A percentile compares a stretch with the other conserved stretches of the same genome.
Conservation (phyloP, 768 basidiomycete genomes). For the Dictyophora rubrovolvata region DNA sequence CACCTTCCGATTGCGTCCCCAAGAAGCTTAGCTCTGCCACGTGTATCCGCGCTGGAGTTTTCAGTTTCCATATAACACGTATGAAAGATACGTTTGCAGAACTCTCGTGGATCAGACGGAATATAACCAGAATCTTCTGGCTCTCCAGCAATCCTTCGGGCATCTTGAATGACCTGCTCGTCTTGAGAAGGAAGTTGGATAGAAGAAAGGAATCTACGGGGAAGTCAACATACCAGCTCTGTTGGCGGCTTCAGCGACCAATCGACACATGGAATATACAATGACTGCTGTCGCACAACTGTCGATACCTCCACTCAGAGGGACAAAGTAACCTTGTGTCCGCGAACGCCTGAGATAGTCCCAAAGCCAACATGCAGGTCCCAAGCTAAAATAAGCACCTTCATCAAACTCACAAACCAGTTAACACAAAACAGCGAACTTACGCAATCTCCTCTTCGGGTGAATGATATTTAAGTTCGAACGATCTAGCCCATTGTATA, state of each 20-base stretch:
- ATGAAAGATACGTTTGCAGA: constrained; percentile 81
- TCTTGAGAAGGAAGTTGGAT: constrained; percentile 31
- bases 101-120: constrained; percentile 81
- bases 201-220: not conserved
- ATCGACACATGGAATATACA: constrained; percentile 91
- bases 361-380: constrained; percentile 99
- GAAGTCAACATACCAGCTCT: constrained; percentile 44
- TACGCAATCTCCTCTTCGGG: constrained; percentile 99
- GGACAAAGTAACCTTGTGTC: constrained; percentile 91
- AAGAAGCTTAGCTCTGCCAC: constrained; percentile 76
- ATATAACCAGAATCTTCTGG: constrained; percentile 70
- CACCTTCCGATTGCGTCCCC: constrained; percentile 86
- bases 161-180: constrained; percentile 81
- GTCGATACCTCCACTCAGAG: constrained; percentile 93
- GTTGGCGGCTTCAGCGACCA: constrained; percentile 71
- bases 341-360: constrained; percentile 92
- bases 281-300: constrained; percentile 96
- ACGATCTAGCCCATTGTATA: constrained; percentile 37
- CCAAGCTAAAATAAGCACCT: constrained; percentile 45
- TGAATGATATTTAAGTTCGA: constrained; percentile 61
- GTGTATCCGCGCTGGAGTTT: constrained; percentile 83
- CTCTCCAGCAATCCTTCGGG: constrained; percentile 81
- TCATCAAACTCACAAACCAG: not conserved
- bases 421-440: constrained; percentile 23
- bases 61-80: constrained; percentile 99